phyloP scores from a whole-genome alignment of 352 stramenopile species.

The Elongisporangium anandrum region DNA sequence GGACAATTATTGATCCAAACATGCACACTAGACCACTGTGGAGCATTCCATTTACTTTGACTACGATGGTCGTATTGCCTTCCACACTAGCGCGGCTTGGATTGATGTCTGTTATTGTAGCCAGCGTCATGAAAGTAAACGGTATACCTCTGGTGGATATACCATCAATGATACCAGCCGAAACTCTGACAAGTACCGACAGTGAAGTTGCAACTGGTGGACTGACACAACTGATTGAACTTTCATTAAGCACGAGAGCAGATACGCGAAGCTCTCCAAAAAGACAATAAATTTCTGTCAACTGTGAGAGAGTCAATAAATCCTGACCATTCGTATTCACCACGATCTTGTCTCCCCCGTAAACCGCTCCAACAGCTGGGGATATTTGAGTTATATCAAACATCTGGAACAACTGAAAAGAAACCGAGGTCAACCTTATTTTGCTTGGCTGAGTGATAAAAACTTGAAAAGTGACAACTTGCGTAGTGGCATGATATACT shows the following conservation, averaged over 20 bases:
- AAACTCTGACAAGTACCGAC: background rate
- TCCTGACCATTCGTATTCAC: constrained; percentile 12
- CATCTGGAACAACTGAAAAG: background rate
- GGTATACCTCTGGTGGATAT: background rate
- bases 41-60: background rate
- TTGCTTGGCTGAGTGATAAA: background rate
- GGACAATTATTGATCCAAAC: background rate
- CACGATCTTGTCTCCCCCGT: constrained; percentile 11
- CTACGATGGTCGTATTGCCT: background rate
- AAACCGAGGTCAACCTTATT: background rate
- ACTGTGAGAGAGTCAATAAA: constrained; percentile 2
- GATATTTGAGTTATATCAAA: background rate
- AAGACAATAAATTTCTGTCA: constrained; percentile 19
- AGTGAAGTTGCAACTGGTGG: background rate
- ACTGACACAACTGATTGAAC: background rate
- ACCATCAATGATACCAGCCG: background rate
- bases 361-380: constrained; percentile 12
- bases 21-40: background rate
- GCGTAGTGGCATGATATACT: background rate
- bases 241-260: constrained; percentile 9
- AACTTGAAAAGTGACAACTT: background rate
- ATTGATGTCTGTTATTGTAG: background rate
- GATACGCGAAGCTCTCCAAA: constrained; percentile 26
- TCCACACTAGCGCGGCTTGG: background rate
- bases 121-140: background rate